phyloP scores from a whole-genome alignment of 2,329 filamentous ascomycete genomes.

The Cercospora sp. region DNA sequence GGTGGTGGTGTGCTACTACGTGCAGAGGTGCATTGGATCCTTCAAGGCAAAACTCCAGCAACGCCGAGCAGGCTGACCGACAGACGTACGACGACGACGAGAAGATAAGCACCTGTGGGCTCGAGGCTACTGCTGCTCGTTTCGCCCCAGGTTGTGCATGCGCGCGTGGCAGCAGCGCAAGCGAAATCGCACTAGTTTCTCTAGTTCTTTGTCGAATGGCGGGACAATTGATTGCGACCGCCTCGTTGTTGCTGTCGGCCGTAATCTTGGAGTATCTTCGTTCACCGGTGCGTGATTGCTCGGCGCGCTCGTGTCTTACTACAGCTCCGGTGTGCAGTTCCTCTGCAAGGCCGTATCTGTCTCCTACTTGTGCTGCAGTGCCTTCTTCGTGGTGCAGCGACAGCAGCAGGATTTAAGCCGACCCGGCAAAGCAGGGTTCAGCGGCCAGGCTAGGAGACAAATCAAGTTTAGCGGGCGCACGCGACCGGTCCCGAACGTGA shows the following conservation, averaged over 20 bases:
- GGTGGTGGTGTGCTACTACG: background rate
- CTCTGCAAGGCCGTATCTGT: background rate
- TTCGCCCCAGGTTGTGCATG: background rate
- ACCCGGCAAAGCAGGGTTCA: background rate
- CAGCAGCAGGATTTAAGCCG: background rate
- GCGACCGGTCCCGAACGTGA: background rate
- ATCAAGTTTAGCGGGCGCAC: background rate
- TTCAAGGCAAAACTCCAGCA: background rate
- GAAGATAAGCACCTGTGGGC: background rate
- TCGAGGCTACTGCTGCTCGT: background rate
- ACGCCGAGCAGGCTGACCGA: background rate
- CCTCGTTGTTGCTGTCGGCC: background rate
- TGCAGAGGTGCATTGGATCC: background rate
- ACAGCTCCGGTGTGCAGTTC: background rate
- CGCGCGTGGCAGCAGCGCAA: slow-evolving; percentile 2
- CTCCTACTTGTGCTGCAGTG: background rate
- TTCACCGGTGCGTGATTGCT: background rate
- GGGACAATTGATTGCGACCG: background rate
- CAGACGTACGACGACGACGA: background rate
- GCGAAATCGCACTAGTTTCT: background rate
- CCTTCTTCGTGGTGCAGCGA: background rate
- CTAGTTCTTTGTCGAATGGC: background rate
- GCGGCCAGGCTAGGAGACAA: background rate
- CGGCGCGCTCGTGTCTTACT: background rate
- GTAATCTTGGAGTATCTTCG: background rate